A percentile compares a stretch with the other conserved stretches of the same genome.
These are phyloP conservation scores for Hypomyces rosellus DNA, from an alignment of 2,329 filamentous ascomycete species.

Conservation along the genomic window DNA sequence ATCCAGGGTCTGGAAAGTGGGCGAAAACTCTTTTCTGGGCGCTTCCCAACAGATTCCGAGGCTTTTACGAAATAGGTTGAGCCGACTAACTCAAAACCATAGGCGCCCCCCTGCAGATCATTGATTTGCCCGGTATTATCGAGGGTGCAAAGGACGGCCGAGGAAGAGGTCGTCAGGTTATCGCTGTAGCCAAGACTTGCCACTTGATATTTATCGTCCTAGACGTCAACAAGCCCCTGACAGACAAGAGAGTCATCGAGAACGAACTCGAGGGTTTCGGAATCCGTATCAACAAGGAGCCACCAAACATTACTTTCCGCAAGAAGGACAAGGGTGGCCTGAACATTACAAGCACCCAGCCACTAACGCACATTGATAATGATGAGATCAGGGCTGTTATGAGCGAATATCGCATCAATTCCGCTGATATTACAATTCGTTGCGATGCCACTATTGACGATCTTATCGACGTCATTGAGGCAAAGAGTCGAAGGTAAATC, in stretches of 20 bases:
- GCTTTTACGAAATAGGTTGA: neutral
- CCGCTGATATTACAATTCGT: conserved; percentile 93
- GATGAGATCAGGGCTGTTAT: conserved; percentile 98
- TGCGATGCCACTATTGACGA: conserved; percentile 98
- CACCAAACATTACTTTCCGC: conserved; percentile 97
- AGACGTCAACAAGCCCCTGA: conserved; percentile 96
- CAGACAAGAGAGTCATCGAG: conserved; percentile 95
- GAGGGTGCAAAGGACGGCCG: conserved; percentile 98
- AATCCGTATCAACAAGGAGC: conserved; percentile 93
- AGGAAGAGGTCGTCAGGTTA: conserved; percentile 94
- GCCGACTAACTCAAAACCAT: conserved; percentile 6
- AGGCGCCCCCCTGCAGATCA: conserved; percentile 92
- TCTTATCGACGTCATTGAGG: conserved; percentile 91
- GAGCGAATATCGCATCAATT: conserved; percentile 93
- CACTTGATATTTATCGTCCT: conserved; percentile 98
- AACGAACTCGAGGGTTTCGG: conserved; percentile 93
- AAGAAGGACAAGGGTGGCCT: conserved; percentile 99
- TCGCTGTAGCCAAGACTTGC: conserved; percentile 97
- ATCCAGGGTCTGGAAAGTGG: no score
- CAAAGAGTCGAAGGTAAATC: conserved; percentile 63
- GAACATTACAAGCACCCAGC: conserved; percentile 90
- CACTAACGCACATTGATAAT: conserved; percentile 83
- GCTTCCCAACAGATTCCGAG: no score
- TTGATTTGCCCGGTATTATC: conserved; percentile 97
- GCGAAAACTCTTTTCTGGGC: neutral